A percentile compares a stretch with the other conserved stretches of the same genome.
Evolutionary conservation across 1,284 basidiomycete species (phyloP).

Genomic region (Afroboletus lepidellus): DNA sequence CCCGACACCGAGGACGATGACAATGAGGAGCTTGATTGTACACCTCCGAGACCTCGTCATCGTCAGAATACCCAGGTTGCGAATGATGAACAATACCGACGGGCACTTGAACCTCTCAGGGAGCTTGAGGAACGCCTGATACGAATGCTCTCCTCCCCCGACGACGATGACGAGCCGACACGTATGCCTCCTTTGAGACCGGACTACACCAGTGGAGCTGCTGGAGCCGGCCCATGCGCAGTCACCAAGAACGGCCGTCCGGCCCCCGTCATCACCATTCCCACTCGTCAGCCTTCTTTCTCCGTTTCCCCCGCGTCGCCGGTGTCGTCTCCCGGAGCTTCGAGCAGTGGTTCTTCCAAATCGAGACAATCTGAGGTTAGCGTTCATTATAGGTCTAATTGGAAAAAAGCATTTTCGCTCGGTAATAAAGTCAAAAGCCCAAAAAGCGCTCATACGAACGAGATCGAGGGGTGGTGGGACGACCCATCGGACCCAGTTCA

Average conservation of each 20-base stretch:
- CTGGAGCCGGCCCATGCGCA: too few relatives aligned
- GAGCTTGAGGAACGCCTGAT: constrained; percentile 68
- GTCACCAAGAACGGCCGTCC: constrained; percentile 42
- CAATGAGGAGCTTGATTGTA: constrained; percentile 49
- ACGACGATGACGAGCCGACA: constrained; percentile 57
- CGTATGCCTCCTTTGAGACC: constrained; percentile 39
- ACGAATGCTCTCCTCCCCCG: constrained; percentile 57
- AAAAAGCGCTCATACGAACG: constrained; percentile 63
- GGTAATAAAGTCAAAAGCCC: constrained; percentile 60
- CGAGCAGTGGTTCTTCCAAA: constrained; percentile 33
- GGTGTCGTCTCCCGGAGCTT: constrained; percentile 33
- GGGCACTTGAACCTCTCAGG: constrained; percentile 59
- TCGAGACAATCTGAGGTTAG: constrained; percentile 52
- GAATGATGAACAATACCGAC: constrained; percentile 60
- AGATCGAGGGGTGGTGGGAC: constrained; percentile 80
- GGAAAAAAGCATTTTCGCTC: constrained; percentile 69
- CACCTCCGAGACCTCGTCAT: constrained; percentile 45
- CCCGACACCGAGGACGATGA: constrained; percentile 53
- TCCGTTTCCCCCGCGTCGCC: constrained; percentile 39
- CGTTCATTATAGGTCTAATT: constrained; percentile 63
- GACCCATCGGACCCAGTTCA: constrained; percentile 79
- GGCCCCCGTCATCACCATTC: constrained; percentile 49
- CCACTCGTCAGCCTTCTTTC: constrained; percentile 34
- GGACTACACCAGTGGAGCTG: constrained; percentile 35
- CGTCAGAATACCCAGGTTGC: constrained; percentile 48